phyloP scores from a whole-genome alignment of 2,329 filamentous ascomycete species.

The Boeremia lycopersici region DNA sequence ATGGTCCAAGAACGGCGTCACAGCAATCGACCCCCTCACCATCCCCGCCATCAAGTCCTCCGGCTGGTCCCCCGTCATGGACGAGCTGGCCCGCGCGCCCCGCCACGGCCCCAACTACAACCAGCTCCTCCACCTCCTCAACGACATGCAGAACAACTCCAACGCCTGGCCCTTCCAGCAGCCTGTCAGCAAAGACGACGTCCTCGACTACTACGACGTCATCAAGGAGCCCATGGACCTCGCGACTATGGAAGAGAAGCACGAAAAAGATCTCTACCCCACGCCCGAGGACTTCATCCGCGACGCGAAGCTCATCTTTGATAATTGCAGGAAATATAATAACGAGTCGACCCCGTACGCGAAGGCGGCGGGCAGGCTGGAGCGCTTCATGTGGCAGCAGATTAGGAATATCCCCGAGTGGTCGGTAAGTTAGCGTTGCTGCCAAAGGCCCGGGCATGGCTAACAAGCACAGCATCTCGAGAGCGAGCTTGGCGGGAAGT shows the following conservation, averaged over 20 bases:
- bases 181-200: conserved; percentile 93
- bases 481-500: conserved; percentile 39
- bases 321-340: conserved; percentile 96
- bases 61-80: conserved; percentile 97
- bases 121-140: conserved; percentile 87
- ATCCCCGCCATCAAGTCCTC: conserved; percentile 88
- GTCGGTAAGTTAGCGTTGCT: conserved; percentile 49
- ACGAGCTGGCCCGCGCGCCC: conserved; percentile 91
- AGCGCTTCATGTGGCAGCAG: conserved; percentile 93
- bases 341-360: conserved; percentile 94
- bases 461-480: conserved; percentile 33
- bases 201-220: conserved; percentile 98
- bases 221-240: conserved; percentile 98
- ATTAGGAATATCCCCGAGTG: conserved; percentile 93
- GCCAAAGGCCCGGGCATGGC: no score
- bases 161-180: conserved; percentile 94
- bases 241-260: conserved; percentile 91
- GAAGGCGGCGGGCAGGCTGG: conserved; percentile 91
- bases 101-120: conserved; percentile 97
- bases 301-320: conserved; percentile 87
- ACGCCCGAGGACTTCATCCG: conserved; percentile 91
- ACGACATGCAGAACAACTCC: conserved; percentile 92
- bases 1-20: conserved; percentile 72
- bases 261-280: conserved; percentile 90
- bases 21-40: conserved; percentile 80